Conservation (phyloP, 495 filamentous ascomycete genomes). For the Mycothermus thermophilus region DNA sequence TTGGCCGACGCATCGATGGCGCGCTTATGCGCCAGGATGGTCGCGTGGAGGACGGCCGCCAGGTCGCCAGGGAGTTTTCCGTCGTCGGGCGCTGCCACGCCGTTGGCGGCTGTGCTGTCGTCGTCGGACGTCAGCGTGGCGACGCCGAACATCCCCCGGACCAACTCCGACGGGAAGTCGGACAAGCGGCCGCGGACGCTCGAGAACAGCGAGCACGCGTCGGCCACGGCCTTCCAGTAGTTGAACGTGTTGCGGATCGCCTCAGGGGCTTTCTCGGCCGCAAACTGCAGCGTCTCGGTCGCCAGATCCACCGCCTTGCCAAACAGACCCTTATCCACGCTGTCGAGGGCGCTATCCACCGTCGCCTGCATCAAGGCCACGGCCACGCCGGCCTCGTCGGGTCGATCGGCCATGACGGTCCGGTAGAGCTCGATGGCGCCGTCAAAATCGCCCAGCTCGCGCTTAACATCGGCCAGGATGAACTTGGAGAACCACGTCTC, state of each 20-base stretch:
- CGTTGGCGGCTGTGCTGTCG: constrained; percentile 41
- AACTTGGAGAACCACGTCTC: constrained; percentile 90
- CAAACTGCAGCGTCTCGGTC: constrained; percentile 23
- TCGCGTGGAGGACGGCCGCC: constrained; percentile 42
- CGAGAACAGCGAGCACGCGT: constrained; percentile 72
- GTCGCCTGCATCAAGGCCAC: constrained; percentile 78
- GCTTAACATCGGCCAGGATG: constrained; percentile 89
- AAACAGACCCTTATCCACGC: constrained; percentile 68
- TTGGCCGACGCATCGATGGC: constrained; percentile 58
- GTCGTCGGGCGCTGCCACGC: constrained; percentile 30
- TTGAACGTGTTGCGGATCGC: constrained; percentile 61
- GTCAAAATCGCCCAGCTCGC: constrained; percentile 80
- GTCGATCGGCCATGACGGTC: constrained; percentile 48
- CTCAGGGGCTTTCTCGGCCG: constrained; percentile 19
- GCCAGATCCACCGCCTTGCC: constrained; percentile 61
- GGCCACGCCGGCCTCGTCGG: constrained; percentile 69
- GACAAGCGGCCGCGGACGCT: constrained; percentile 51
- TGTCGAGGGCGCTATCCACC: constrained; percentile 64
- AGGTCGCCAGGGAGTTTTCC: constrained; percentile 37
- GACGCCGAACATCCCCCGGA: constrained; percentile 41
- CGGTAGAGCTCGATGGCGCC: constrained; percentile 65
- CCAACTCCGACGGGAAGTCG: constrained; percentile 41
- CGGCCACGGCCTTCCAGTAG: constrained; percentile 86
- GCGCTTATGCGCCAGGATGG: constrained; percentile 76
- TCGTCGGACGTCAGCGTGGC: constrained; percentile 45